A percentile compares a stretch with the other conserved stretches of the same genome.
These are phyloP conservation scores for Cornus kousa DNA, from an alignment of 148 eudicot genomes.

Conservation along the genomic window DNA sequence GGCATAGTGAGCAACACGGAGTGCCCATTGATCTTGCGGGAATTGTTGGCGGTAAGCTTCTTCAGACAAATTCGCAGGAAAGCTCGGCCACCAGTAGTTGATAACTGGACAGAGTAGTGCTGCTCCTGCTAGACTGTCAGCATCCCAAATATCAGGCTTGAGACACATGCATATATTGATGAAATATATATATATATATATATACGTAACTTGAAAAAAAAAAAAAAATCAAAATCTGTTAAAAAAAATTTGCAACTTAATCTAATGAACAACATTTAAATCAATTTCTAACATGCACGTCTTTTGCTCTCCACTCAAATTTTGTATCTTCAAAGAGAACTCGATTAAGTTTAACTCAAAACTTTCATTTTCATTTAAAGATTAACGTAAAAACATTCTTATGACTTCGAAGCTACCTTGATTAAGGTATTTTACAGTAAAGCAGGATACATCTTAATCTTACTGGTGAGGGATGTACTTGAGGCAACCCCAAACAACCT, in stretches of 20 bases:
- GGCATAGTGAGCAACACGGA: constrained; percentile 39
- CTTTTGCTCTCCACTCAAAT: too few relatives aligned
- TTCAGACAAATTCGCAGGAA: constrained; percentile 32
- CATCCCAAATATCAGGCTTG: neutral
- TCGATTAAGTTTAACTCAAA: too few relatives aligned
- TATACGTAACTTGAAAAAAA: too few relatives aligned
- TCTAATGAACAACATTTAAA: too few relatives aligned
- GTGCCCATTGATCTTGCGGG: constrained; percentile 40
- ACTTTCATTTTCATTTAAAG: too few relatives aligned
- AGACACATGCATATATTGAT: neutral
- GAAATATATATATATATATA: too few relatives aligned
- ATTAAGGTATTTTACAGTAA: too few relatives aligned
- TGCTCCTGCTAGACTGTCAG: constrained; percentile 42
- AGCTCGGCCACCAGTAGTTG: constrained; percentile 45
- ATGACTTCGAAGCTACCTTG: too few relatives aligned
- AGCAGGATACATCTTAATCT: neutral
- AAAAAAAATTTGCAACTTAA: too few relatives aligned
- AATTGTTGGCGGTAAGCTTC: constrained; percentile 32
- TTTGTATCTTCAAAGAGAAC: neutral
- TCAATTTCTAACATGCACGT: too few relatives aligned
- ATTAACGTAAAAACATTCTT: too few relatives aligned
- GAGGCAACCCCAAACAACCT: constrained; percentile 60
- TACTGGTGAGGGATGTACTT: constrained; percentile 73
- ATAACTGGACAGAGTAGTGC: constrained; percentile 37
- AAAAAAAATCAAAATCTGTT: too few relatives aligned